Conservation (phyloP, 371 early-diverging fungal genomes). For the Smittium culicis region DNA sequence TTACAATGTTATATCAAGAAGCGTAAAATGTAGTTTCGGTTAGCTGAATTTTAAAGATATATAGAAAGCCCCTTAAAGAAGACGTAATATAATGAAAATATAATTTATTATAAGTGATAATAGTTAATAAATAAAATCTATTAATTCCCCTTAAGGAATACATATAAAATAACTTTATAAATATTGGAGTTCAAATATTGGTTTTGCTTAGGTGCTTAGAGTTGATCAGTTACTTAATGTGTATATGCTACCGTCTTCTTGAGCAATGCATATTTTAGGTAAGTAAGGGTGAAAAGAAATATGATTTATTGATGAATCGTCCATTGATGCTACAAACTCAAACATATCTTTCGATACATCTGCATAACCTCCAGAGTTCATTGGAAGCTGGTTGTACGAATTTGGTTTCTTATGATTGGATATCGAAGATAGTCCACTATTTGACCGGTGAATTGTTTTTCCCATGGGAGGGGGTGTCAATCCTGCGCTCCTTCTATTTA, state of each 20-base stretch:
- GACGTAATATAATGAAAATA: too few species aligned
- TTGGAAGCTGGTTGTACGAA: too few species aligned
- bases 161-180: too few species aligned
- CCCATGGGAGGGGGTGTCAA: background rate
- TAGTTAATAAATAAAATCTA: too few species aligned
- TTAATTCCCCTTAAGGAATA: too few species aligned
- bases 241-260: constrained; percentile 7
- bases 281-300: constrained; percentile 11
- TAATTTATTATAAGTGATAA: too few species aligned
- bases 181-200: too few species aligned
- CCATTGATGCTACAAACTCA: constrained; percentile 1
- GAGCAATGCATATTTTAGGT: constrained; percentile 1
- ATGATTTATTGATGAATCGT: background rate
- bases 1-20: too few species aligned
- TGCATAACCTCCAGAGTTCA: background rate
- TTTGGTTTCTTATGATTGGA: too few species aligned
- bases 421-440: background rate
- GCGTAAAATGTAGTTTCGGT: too few species aligned
- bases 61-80: too few species aligned
- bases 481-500: background rate
- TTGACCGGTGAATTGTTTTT: background rate
- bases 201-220: constrained; percentile 2
- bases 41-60: too few species aligned
- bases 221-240: background rate
- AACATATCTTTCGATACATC: background rate